Conservation (phyloP, 306 rosid genomes). For the Lathyrus tuberosus region DNA sequence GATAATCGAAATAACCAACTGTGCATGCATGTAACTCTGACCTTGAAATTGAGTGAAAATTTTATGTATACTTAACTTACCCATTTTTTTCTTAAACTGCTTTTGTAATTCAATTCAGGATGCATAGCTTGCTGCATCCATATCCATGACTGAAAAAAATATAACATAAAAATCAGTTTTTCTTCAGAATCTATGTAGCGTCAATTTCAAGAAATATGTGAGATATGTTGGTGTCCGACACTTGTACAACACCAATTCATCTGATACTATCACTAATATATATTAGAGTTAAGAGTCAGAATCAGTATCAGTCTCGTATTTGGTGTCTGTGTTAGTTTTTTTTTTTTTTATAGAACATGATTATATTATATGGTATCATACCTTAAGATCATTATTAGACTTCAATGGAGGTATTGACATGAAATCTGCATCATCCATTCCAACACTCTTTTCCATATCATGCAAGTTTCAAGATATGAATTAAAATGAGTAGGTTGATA, state of each 20-base stretch:
- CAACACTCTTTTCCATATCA: slow-evolving; percentile 53
- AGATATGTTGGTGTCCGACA: no score
- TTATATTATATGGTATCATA: slow-evolving; percentile 33
- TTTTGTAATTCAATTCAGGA: slow-evolving; percentile 87
- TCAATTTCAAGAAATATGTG: not conserved
- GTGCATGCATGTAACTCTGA: not conserved
- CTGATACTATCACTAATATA: no score
- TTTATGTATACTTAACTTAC: slow-evolving; percentile 42
- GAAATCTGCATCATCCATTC: slow-evolving; percentile 66
- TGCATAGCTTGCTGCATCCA: slow-evolving; percentile 99
- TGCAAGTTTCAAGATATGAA: slow-evolving; percentile 33
- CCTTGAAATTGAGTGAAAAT: not conserved
- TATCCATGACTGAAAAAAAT: slow-evolving; percentile 73
- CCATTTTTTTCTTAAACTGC: slow-evolving; percentile 85
- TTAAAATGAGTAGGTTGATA: not conserved
- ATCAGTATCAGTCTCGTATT: not conserved
- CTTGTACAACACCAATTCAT: not conserved
- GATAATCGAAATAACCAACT: not conserved
- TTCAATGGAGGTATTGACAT: slow-evolving; percentile 73
- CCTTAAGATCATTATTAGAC: slow-evolving; percentile 88
- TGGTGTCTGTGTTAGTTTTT: not conserved
- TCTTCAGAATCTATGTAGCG: no score
- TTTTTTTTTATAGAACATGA: no score
- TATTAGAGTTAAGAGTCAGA: no score
- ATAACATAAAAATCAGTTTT: not conserved